phyloP scores from a whole-genome alignment of 1,284 basidiomycete species.

The Sanghuangporus sanghuang region DNA sequence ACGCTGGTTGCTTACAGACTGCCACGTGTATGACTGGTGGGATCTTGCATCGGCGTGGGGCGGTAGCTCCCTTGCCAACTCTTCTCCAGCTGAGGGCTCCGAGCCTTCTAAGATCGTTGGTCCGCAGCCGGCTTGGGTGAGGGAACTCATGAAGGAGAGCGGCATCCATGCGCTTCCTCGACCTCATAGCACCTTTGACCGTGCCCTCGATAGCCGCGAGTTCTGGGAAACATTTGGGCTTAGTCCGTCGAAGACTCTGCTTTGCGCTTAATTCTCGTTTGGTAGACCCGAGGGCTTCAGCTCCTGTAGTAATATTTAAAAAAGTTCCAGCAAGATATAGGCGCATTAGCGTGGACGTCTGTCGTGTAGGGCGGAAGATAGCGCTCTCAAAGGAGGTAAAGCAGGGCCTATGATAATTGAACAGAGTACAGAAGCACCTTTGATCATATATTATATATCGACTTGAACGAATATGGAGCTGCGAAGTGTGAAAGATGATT shows the following conservation, averaged over 20 bases:
- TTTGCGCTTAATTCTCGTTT: background rate
- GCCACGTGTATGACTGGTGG: constrained; percentile 65
- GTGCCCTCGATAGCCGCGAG: constrained; percentile 53
- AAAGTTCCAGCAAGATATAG: too few relatives aligned
- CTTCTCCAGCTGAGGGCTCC: background rate
- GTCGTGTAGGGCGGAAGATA: too few relatives aligned
- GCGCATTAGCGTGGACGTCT: too few relatives aligned
- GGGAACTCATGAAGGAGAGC: constrained; percentile 50
- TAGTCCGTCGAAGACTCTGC: constrained; percentile 12
- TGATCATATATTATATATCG: too few relatives aligned
- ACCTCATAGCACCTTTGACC: constrained; percentile 39
- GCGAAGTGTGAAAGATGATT: too few relatives aligned
- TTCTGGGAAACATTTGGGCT: constrained; percentile 42
- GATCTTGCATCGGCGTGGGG: constrained; percentile 56
- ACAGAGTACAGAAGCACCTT: too few relatives aligned
- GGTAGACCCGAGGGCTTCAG: background rate
- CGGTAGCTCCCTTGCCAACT: constrained; percentile 16
- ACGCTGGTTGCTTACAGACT: constrained; percentile 54
- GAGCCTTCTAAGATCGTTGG: constrained; percentile 13
- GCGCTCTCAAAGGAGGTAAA: too few relatives aligned
- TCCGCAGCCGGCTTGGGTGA: constrained; percentile 40
- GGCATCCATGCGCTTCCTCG: constrained; percentile 51
- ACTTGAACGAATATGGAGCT: too few relatives aligned
- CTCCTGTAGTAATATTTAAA: too few relatives aligned
- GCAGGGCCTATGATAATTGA: too few relatives aligned